Conservation (phyloP, 306 rosid genomes). For the Trifolium fragiferum region DNA sequence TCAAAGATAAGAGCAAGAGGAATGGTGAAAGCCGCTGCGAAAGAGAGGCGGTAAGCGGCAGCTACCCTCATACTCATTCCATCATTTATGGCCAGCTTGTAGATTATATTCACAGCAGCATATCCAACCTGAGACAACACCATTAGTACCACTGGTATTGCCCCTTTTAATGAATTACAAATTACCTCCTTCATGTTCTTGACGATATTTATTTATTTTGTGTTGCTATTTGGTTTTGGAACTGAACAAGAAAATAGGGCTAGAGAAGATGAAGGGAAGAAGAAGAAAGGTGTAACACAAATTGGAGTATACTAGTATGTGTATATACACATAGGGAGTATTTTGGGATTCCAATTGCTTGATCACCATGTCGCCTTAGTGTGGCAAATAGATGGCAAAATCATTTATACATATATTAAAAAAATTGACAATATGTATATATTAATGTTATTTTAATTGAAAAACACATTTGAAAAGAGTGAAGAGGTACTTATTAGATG, state of each 20-base stretch:
- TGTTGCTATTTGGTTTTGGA: not conserved
- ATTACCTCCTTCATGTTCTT: not conserved
- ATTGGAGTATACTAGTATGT: not conserved
- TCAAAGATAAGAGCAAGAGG: slow-evolving; percentile 55
- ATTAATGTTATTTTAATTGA: too few species aligned
- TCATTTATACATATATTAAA: not conserved
- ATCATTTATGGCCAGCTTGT: slow-evolving; percentile 52
- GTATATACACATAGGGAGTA: not conserved
- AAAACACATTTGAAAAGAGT: not conserved
- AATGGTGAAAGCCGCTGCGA: slow-evolving; percentile 54
- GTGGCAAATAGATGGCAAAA: not conserved
- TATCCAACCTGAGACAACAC: slow-evolving; percentile 52
- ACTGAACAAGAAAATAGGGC: not conserved
- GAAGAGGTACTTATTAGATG: not conserved
- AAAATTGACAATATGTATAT: too few species aligned
- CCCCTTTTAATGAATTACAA: slow-evolving; percentile 28
- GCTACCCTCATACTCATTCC: slow-evolving; percentile 26
- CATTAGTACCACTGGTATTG: slow-evolving; percentile 56
- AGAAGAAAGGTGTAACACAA: not conserved
- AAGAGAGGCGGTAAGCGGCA: slow-evolving; percentile 19
- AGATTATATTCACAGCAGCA: slow-evolving; percentile 60
- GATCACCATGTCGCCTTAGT: not conserved
- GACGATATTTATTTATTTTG: too few species aligned
- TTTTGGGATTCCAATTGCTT: not conserved
- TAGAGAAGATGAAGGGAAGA: not conserved